Evolutionary conservation across 345 rosid genomes (phyloP), one percentile per base, ranked within the genome.

Genomic region (Citrus mangshanensis): DNA sequence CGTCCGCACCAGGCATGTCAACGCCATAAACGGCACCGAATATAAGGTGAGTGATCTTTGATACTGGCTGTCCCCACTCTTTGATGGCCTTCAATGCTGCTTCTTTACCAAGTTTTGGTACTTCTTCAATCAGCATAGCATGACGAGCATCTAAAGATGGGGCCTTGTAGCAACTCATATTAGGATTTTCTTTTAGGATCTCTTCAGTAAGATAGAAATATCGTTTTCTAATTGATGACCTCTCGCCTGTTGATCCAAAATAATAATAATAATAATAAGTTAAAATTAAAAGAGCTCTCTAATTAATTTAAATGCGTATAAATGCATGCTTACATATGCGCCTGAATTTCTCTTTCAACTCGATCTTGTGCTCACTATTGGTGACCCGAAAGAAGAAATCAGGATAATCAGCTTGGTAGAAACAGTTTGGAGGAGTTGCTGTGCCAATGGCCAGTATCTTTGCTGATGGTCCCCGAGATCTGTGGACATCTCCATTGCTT

Each of bases 1-100:
- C 80, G 38, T 86, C 87, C 3, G 89, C 89, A 0, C 87, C 87
- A 2, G 87, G 85, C 83, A 86, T 81, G 76, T 81, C 87, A 0
- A 79, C 82, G 1, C 89, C 89, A 13, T 75, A 70, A 0, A 80
- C 74, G 16, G 87, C 80, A 70, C 84, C 77, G 51, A 86, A 86
- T 59, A 86, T 77, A 2, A 86, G 62, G 59, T 84, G 89, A 1
- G 89, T 84, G 68, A 86, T 82, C 24, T 78, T 82, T n/a, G 89
- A 86, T 70, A 78, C 76, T 40, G 87, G 84, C 72, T 86, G 84
- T 12, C 62, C 62, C 74, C 74, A 71, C 21, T 71, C 74, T 30
- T 71, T 13, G 9, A 71, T 71, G 9, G 28, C 87, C 67, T 76
- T 83, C 1, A 9, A 3, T 0, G 89, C 89, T 1, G 89, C 89